Conservation (phyloP, 2,329 filamentous ascomycete genomes). For the Monilinia vaccinii-corymbosi region DNA sequence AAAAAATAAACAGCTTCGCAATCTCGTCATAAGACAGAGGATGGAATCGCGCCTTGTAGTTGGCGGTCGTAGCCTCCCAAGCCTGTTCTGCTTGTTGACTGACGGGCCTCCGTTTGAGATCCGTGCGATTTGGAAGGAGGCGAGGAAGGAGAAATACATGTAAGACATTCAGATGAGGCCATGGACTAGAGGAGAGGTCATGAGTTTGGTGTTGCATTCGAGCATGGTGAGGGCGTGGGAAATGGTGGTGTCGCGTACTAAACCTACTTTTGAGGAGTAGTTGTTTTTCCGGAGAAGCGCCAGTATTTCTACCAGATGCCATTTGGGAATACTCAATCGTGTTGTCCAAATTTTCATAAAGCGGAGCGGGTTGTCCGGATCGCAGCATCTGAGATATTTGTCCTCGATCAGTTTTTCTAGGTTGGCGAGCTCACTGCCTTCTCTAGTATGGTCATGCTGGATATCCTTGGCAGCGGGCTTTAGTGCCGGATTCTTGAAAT, state of each 20-base stretch:
- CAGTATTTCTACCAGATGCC: slow-evolving; percentile 25
- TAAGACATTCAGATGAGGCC: slow-evolving; percentile 28
- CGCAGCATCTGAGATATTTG: slow-evolving; percentile 36
- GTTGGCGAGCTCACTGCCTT: slow-evolving; percentile 14
- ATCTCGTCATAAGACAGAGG: slow-evolving; percentile 4
- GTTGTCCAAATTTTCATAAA: slow-evolving; percentile 25
- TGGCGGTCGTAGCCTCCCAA: slow-evolving; percentile 25
- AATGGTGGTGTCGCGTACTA: slow-evolving; percentile 28
- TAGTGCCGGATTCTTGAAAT: slow-evolving; percentile 17
- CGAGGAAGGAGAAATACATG: slow-evolving; percentile 28
- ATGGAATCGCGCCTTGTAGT: slow-evolving; percentile 21
- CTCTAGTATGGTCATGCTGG: slow-evolving; percentile 7
- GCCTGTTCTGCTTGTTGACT: slow-evolving; percentile 22
- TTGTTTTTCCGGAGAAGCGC: slow-evolving; percentile 17
- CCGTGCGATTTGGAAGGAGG: slow-evolving; percentile 29
- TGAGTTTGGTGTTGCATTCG: slow-evolving; percentile 31
- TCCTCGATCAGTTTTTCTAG: slow-evolving; percentile 35
- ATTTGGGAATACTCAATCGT: slow-evolving; percentile 22
- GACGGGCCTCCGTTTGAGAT: slow-evolving; percentile 23
- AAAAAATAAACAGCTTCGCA: slow-evolving; percentile 14
- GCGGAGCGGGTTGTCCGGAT: slow-evolving; percentile 33
- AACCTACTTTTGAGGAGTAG: slow-evolving; percentile 20
- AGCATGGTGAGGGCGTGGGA: slow-evolving; percentile 20
- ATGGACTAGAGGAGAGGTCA: slow-evolving; percentile 23
- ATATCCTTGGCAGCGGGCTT: slow-evolving; percentile 16